These are phyloP conservation scores for Annulohypoxylon truncatum DNA, from an alignment of 2,329 filamentous ascomycete genomes.

Conservation along the genomic window DNA sequence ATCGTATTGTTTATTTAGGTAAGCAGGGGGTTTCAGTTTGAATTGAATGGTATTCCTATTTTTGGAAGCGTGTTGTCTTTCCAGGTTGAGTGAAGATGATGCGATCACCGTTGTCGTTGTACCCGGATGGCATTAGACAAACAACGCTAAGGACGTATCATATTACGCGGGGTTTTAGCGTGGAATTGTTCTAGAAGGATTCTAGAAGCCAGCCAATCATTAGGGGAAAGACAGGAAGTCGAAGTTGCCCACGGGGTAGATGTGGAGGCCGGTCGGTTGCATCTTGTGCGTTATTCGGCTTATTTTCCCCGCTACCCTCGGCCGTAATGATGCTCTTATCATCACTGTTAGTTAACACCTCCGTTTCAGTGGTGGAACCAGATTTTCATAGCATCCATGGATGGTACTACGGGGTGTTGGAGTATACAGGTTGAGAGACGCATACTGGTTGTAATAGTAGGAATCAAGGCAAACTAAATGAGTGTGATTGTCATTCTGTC, in stretches of 20 bases:
- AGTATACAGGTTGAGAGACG: neutral
- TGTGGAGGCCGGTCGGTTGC: neutral
- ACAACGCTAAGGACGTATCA: too few species aligned
- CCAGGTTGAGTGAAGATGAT: neutral
- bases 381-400: too few species aligned
- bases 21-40: neutral
- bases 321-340: neutral
- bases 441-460: neutral
- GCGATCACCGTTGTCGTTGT: neutral
- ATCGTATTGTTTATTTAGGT: constrained; percentile 33
- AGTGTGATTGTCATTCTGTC: neutral
- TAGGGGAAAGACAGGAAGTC: neutral
- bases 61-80: neutral
- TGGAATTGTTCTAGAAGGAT: constrained; percentile 9
- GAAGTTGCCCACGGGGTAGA: neutral
- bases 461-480: neutral
- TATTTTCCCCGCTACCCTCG: neutral
- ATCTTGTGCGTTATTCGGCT: neutral
- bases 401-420: too few species aligned
- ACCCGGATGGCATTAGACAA: neutral
- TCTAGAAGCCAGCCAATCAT: neutral
- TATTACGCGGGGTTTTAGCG: constrained; percentile 16
- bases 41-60: constrained; percentile 17
- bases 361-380: too few species aligned
- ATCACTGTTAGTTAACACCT: too few species aligned